Conservation (phyloP, 2,329 filamentous ascomycete genomes). For the Diaporthe destruens region DNA sequence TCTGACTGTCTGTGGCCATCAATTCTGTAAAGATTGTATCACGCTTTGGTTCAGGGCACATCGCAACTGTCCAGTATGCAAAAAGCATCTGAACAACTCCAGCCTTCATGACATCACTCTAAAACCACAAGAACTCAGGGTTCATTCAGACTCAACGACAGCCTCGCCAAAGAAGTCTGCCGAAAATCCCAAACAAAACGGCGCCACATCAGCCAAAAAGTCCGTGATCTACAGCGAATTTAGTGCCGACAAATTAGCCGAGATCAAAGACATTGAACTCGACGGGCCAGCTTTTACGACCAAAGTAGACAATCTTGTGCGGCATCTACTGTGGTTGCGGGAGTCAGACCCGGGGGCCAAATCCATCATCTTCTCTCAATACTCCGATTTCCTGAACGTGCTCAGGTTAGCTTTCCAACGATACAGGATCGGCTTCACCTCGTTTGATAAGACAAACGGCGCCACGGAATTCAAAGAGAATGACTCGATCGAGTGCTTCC, state of each 20-base stretch:
- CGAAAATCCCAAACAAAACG: constrained; percentile 37
- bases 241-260: constrained; percentile 75
- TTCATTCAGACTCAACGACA: constrained; percentile 60
- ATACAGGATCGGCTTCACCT: constrained; percentile 80
- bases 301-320: constrained; percentile 86
- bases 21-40: constrained; percentile 92
- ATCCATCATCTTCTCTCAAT: constrained; percentile 92
- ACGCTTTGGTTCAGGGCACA: constrained; percentile 80
- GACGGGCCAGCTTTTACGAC: constrained; percentile 82
- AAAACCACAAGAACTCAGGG: constrained; percentile 79
- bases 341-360: constrained; percentile 88
- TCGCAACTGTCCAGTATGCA: constrained; percentile 87
- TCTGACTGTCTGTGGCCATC: constrained; percentile 89
- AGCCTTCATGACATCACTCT: constrained; percentile 90
- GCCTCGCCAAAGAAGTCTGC: constrained; percentile 46
- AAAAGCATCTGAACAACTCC: constrained; percentile 70
- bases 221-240: constrained; percentile 82
- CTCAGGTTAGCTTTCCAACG: constrained; percentile 76
- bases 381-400: constrained; percentile 82
- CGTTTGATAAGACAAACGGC: constrained; percentile 76
- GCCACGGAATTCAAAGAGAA: constrained; percentile 83
- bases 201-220: constrained; percentile 47
- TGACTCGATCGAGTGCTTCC: constrained; percentile 80
- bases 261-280: constrained; percentile 87
- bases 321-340: constrained; percentile 88